Evolutionary conservation across 352 stramenopile species (phyloP).

Genomic region (Thraustochytrium sp.): DNA sequence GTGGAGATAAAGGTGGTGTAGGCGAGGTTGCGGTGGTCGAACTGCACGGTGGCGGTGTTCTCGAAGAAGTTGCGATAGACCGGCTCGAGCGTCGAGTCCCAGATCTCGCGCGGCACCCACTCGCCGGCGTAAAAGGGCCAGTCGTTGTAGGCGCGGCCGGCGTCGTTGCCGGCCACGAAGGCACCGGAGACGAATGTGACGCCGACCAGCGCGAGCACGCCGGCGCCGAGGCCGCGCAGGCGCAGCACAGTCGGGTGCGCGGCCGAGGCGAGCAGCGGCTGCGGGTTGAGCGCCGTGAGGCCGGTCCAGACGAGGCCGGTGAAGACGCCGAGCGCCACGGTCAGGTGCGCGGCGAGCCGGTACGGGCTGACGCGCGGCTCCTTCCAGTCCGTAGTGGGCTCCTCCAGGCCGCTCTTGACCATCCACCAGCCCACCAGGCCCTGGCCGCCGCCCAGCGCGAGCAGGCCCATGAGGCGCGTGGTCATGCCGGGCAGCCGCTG

Average conservation of each 20-base stretch:
- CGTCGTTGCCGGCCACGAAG: slow-evolving; percentile 97
- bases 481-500: slow-evolving; percentile 56
- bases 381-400: slow-evolving; percentile 77
- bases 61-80: slow-evolving; percentile 93
- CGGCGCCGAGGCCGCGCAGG: slow-evolving; percentile 48
- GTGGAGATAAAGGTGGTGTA: slow-evolving; percentile 60
- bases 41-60: slow-evolving; percentile 96
- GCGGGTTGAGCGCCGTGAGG: slow-evolving; percentile 53
- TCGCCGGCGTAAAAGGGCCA: slow-evolving; percentile 74
- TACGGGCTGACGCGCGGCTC: slow-evolving; percentile 96
- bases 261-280: slow-evolving; percentile 2
- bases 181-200: slow-evolving; percentile 72
- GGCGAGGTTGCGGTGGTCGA: slow-evolving; percentile 92
- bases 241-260: not conserved
- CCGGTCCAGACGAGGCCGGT: slow-evolving; percentile 87
- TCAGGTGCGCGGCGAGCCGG: slow-evolving; percentile 90
- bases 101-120: slow-evolving; percentile 88
- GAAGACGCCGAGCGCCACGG: slow-evolving; percentile 93
- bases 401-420: slow-evolving; percentile 93
- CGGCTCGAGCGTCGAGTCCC: slow-evolving; percentile 67
- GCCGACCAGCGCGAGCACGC: slow-evolving; percentile 59
- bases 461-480: slow-evolving; percentile 53
- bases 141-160: slow-evolving; percentile 94
- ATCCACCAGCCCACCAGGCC: slow-evolving; percentile 98
- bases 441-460: slow-evolving; percentile 69